These are phyloP conservation scores for Silene vulgaris DNA, from an alignment of 179 eudicot species.

Conservation along the genomic window DNA sequence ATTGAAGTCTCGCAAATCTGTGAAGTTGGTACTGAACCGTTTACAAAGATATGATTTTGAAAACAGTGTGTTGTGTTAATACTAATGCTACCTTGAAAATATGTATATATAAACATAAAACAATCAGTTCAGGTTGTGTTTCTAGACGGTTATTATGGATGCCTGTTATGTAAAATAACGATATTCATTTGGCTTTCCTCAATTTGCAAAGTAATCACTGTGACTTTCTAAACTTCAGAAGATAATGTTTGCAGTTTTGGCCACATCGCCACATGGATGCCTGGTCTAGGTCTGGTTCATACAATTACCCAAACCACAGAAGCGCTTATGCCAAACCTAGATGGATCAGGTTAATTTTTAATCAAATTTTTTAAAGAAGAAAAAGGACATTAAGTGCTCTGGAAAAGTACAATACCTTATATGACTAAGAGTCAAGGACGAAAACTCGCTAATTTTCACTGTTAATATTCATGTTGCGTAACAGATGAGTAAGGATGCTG, in stretches of 20 bases:
- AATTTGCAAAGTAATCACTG: not conserved
- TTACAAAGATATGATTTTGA: no score
- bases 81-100: no score
- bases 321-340: no score
- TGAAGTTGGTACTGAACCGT: not conserved
- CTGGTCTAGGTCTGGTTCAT: constrained; percentile 10
- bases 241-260: not conserved
- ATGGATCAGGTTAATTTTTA: no score
- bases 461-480: constrained; percentile 31
- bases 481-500: constrained; percentile 23
- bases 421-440: constrained; percentile 17
- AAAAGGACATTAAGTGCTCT: no score
- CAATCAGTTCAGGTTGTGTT: no score
- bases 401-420: constrained; percentile 8
- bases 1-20: not conserved
- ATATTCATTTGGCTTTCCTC: not conserved
- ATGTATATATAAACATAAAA: no score
- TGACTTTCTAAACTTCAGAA: not conserved
- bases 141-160: not conserved
- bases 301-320: constrained; percentile 20
- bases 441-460: constrained; percentile 22
- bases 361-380: no score
- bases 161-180: not conserved
- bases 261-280: not conserved
- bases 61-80: no score